Evolutionary conservation across 176 grass and related monocot species (phyloP), one percentile per base, ranked within the genome.

Genomic region (Pontederia paniculata): DNA sequence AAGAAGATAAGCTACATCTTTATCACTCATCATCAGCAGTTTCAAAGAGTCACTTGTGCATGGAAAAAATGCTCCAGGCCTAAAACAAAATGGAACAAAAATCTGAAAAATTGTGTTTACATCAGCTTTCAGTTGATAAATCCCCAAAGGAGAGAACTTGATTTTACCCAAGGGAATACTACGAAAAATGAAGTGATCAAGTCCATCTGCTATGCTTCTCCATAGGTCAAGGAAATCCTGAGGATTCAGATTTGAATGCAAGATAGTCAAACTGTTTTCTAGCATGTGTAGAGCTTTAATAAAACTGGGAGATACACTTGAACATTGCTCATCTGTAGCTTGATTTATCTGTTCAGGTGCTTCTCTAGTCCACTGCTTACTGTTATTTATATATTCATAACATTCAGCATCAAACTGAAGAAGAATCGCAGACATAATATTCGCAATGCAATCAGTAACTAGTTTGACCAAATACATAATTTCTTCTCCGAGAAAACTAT

Each of bases 211-310:
- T 44, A 90, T 78, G 73, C 83, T 90, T 82, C 93, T 81, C 93
- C 86, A 97, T 22, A 90, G 59, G 80, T 97, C 83, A 69, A 97
- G 78, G 78, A 97, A 97, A 71, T 90, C 93, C 53, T 90, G 87
- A 17, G 77, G 77, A 81, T 97, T 97, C 61, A 97, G 86, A 63
- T 58, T 69, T 37, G 58, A 18, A 42, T 79, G 86, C 74, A 97
- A 47, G 44, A 84, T 84, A 21, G 41, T 21, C 19, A 63, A 83
- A 42, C 76, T 76, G 68, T 81, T 71, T 44, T 74, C 84, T 72
- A 97, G 73, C 60, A 81, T 56, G 47, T 88, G 74, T 62, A 97
- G 68, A 48, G 77, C 84, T 62, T 74, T 13, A 23, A 84, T 47
- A 51, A 97, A 90, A 42, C 73, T 80, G 16, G 70, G 44, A 1